Evolutionary conservation across 805 yeast species (phyloP), one percentile per base, ranked within the genome.

Genomic region (Candida michaelii): DNA sequence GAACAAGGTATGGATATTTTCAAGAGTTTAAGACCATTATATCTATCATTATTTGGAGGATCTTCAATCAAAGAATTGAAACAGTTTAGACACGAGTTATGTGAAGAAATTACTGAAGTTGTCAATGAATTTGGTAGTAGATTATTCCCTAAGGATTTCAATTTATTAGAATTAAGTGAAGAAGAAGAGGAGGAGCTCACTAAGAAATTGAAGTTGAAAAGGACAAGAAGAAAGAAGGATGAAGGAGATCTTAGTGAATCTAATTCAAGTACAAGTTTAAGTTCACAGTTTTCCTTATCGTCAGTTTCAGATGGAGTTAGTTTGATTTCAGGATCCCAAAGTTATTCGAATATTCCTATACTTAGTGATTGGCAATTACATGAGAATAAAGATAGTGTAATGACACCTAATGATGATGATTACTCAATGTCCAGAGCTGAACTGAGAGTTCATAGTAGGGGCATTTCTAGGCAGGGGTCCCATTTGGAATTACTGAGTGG

Each of bases 1-100:
- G 99, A 93, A 58, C 85, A 82, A 46, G 99, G 99, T 27, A 76
- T 88, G 81, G 98, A 91, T 59, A 74, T 86, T 36, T 76, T 85
- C 60, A 89, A 89, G 58, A 83, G 95, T 3, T 66, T 91, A 43
- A 76, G 89, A 50, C 97, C 98, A 1, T 66, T 91, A 32, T 85
- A 84, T 63, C 60, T 84, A 19, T 79, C 86, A 2, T 60, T 85
- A 14, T 76, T 76, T 9, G 72, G 80, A 17, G 83, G 85, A 30
- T 65, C 75, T 14, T 76, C 82, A 1, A 67, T 84, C 38, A 59
- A 62, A 32, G 76, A 81, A 44, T 68, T 93, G 51, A 82, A 86
- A 53, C 63, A 69, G 19, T 72, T 78, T 39, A 74, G 98, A 49
- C 66, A 68, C 30, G 75, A 74, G 47, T 71, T 91, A 45, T 79